phyloP scores from a whole-genome alignment of 148 eudicot species.

The Cornus controversa region DNA sequence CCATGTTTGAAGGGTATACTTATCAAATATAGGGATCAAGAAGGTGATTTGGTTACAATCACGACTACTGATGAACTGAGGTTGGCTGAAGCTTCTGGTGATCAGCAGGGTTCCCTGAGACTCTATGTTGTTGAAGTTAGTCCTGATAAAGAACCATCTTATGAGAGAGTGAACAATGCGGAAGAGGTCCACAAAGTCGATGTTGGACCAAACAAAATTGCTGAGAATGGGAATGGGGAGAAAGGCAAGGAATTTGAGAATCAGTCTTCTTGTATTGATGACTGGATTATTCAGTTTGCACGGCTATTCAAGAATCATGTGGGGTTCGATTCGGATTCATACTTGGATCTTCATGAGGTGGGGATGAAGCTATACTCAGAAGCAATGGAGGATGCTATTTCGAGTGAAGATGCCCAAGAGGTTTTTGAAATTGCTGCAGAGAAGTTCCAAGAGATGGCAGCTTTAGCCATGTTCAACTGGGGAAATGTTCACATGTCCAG shows the following conservation, averaged over 20 bases:
- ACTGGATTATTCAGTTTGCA: conserved; percentile 90
- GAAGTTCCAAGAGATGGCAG: conserved; percentile 93
- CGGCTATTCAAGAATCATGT: conserved; percentile 85
- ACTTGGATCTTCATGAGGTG: conserved; percentile 80
- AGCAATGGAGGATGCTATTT: conserved; percentile 83
- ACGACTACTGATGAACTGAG: conserved; percentile 84
- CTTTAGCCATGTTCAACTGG: conserved; percentile 91
- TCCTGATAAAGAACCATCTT: conserved; percentile 79
- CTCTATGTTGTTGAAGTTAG: conserved; percentile 74
- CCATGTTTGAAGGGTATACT: conserved; percentile 77
- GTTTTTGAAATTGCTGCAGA: conserved; percentile 79
- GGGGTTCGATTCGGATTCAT: conserved; percentile 90
- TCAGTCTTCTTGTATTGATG: conserved; percentile 50
- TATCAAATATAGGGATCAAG: conserved; percentile 81
- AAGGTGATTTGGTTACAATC: conserved; percentile 90
- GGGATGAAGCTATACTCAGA: conserved; percentile 90
- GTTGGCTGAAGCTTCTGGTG: conserved; percentile 64
- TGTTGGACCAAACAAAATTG: conserved; percentile 16
- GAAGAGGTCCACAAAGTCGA: conserved; percentile 24
- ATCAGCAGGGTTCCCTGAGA: conserved; percentile 64
- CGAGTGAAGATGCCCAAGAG: conserved; percentile 80
- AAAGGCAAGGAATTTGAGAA: conserved; percentile 26
- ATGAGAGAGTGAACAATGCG: conserved; percentile 34
- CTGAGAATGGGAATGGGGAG: conserved; percentile 32
- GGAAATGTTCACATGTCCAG: conserved; percentile 95